Percentiles rank a stretch among this genome's conserved stretches.
These are phyloP conservation scores for Kazachstania viticola DNA, from an alignment of 805 yeast genomes.

Conservation along the genomic window DNA sequence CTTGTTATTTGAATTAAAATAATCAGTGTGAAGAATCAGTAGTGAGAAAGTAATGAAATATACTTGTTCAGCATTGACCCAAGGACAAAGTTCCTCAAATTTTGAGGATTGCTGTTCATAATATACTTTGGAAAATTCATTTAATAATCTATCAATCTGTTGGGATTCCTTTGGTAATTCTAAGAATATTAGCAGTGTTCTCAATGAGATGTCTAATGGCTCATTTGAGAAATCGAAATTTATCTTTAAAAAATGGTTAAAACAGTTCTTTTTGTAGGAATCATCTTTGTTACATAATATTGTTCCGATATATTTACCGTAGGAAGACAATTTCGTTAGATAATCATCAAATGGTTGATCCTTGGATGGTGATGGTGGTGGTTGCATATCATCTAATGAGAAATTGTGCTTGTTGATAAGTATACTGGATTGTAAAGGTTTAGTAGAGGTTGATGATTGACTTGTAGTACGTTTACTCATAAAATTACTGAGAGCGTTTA, in stretches of 20 bases:
- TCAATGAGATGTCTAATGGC: constrained; percentile 55
- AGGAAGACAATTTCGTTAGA: constrained; percentile 20
- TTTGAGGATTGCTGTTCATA: constrained; percentile 23
- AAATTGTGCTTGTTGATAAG: neutral
- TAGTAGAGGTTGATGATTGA: constrained; percentile 8
- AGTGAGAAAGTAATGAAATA: constrained; percentile 54
- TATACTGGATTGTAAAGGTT: constrained; percentile 4
- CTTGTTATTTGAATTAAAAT: constrained; percentile 54
- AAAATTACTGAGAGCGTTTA: constrained; percentile 28
- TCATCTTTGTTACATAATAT: constrained; percentile 23
- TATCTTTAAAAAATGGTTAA: constrained; percentile 18
- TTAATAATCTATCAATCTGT: constrained; percentile 60
- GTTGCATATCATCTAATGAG: constrained; percentile 12
- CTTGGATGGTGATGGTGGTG: constrained; percentile 20
- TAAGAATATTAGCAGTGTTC: constrained; percentile 45
- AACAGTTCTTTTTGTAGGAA: constrained; percentile 18
- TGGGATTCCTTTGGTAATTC: constrained; percentile 64
- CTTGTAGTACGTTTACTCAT: constrained; percentile 25
- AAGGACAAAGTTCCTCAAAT: constrained; percentile 8
- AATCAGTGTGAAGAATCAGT: constrained; percentile 64
- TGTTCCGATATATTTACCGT: constrained; percentile 23
- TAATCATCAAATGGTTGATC: constrained; percentile 23
- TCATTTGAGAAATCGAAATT: constrained; percentile 39
- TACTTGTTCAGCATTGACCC: constrained; percentile 39
- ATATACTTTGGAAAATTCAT: constrained; percentile 44